Base-by-base conservation (phyloP, 1,139 yeast species). In the Protomyces lactucae-debilis region DNA sequence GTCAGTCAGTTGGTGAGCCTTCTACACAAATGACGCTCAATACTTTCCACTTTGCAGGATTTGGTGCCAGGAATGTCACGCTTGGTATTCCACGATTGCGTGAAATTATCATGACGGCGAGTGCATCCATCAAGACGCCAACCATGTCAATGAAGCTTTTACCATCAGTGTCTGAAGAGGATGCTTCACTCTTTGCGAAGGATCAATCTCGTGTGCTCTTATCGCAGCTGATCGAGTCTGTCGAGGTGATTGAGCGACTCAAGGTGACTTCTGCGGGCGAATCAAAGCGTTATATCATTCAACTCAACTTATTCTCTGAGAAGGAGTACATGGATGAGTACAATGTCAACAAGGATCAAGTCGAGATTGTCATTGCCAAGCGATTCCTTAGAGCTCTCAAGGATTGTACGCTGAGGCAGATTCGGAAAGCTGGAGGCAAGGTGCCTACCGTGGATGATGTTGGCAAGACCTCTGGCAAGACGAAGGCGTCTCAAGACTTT, bases 51-150 rank as follows among this genome's bases (percentile, higher is more conserved):
- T 95, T 95, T 74, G 99, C 99, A 71, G 99, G 99, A 76, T 99
- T 95, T 79, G 99, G 99, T 84, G 99, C 99, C 66, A 99, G 99
- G 60, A 95, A 95, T 77, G 99, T 95, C 70, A 95, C 99, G 0
- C 83, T 95, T 74, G 99, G 99, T 87, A 95, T 95, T 75, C 99
- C 99, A 59, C 97, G 99, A 85, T 87, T 95, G 92, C 87, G 99
- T 84, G 99, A 95, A 83, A 95, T 95, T 75, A 92, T 95, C 75
- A 95, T 95, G 99, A 95, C 99, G 18, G 99, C 99, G 10, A 89
- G 97, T 66, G 85, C 97, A 23, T 80, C 88, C 65, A 95, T 95
- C 73, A 90, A 91, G 79, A 95, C 99, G 12, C 99, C 99, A 61
- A 98, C 93, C 78, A 95, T 95, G 99, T 86, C 95, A 2, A 80